Evolutionary conservation across 179 eudicot species (phyloP).

Genomic region (Silene noctiflora): DNA sequence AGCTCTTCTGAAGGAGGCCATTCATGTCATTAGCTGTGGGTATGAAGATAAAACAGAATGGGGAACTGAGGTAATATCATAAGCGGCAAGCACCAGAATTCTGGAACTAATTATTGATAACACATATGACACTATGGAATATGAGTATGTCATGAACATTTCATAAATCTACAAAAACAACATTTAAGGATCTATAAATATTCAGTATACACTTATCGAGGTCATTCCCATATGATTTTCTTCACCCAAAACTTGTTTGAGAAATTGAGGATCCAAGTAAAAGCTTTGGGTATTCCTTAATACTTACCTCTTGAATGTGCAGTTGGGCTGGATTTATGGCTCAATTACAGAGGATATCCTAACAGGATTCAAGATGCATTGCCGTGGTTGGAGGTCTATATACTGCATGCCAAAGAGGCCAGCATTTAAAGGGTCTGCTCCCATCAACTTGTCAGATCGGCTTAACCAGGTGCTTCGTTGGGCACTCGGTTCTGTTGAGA

Average conservation of each 20-base stretch:
- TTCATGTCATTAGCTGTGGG: slow-evolving; percentile 94
- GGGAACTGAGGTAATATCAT: slow-evolving; percentile 72
- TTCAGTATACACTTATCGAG: background rate
- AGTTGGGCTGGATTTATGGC: slow-evolving; percentile 93
- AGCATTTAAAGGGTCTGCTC: slow-evolving; percentile 83
- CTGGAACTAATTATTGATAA: background rate
- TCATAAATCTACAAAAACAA: background rate
- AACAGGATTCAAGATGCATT: slow-evolving; percentile 94
- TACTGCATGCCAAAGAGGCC: slow-evolving; percentile 84
- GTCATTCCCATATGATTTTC: background rate
- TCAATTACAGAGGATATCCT: slow-evolving; percentile 87
- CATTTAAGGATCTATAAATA: background rate
- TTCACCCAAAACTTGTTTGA: background rate
- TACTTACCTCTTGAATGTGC: slow-evolving; percentile 27
- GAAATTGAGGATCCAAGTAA: too few species aligned
- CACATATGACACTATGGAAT: background rate
- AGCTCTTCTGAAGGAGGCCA: slow-evolving; percentile 83
- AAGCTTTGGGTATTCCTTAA: background rate
- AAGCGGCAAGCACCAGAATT: background rate
- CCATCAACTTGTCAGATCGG: slow-evolving; percentile 77
- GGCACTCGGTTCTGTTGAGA: slow-evolving; percentile 93
- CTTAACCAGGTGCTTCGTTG: slow-evolving; percentile 88
- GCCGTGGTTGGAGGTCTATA: slow-evolving; percentile 92
- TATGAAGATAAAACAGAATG: slow-evolving; percentile 97
- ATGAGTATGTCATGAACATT: background rate